Percentiles rank a stretch among this genome's conserved stretches.
Evolutionary conservation across 116 monocot species (phyloP).

Genomic region (Papilionanthe hybrid): DNA sequence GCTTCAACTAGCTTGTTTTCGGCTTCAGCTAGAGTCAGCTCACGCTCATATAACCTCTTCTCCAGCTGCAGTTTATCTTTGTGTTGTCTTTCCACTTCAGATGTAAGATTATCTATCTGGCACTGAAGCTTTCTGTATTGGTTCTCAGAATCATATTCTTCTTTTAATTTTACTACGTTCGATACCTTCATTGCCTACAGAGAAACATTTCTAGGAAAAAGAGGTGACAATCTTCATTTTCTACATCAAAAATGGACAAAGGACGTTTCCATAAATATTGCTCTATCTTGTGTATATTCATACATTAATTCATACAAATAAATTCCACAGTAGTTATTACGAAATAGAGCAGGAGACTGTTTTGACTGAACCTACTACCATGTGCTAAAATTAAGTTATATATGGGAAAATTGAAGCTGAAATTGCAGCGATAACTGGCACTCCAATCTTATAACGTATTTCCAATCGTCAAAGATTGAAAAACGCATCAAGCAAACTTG

Average conservation of each 20-base stretch:
- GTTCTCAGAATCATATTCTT: conserved; percentile 80
- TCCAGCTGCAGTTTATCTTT: conserved; percentile 59
- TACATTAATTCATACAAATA: neutral
- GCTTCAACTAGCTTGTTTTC: conserved; percentile 27
- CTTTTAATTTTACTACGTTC: conserved; percentile 64
- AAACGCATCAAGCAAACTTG: neutral
- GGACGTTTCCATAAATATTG: neutral
- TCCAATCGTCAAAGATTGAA: neutral
- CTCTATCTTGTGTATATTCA: neutral
- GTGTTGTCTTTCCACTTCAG: conserved; percentile 58
- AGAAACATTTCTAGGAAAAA: neutral
- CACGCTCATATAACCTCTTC: conserved; percentile 35
- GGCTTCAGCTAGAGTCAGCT: conserved; percentile 26
- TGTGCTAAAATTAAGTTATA: neutral
- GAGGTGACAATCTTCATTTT: neutral
- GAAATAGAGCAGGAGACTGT: neutral
- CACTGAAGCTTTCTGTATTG: conserved; percentile 49
- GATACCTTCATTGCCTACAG: conserved; percentile 82
- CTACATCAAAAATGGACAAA: neutral
- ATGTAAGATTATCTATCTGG: conserved; percentile 53
- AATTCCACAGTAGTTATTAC: neutral
- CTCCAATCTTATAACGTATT: neutral
- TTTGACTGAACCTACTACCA: neutral
- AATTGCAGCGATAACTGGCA: neutral
- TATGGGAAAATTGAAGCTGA: neutral